Conservation (phyloP, 1,139 yeast species). For the Yamadazyma atmosphaerica region DNA sequence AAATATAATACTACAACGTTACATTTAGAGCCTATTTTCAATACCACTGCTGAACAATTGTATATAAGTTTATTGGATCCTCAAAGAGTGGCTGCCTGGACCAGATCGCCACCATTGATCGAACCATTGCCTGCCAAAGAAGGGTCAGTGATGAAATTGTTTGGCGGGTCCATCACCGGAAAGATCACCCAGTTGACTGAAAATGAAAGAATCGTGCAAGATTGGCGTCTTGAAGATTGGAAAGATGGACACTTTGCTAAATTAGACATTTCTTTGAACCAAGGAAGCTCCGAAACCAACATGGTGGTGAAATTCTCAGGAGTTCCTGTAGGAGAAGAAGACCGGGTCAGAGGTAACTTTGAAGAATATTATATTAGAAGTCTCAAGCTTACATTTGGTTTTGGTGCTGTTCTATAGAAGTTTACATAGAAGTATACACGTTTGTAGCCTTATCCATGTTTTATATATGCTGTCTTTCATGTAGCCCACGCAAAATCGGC, state of each 20-base stretch:
- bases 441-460: too few relatives aligned
- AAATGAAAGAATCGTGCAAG: slow-evolving; percentile 61
- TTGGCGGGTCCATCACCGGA: slow-evolving; percentile 89
- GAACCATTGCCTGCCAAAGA: slow-evolving; percentile 50
- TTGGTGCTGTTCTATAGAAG: slow-evolving; percentile 71
- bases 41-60: slow-evolving; percentile 83
- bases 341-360: slow-evolving; percentile 78
- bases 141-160: slow-evolving; percentile 67
- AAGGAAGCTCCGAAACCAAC: slow-evolving; percentile 80
- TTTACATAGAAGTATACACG: not conserved
- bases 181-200: slow-evolving; percentile 59
- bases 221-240: slow-evolving; percentile 93
- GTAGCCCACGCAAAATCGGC: not conserved
- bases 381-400: slow-evolving; percentile 89
- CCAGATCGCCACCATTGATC: slow-evolving; percentile 72
- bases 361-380: slow-evolving; percentile 86
- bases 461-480: too few relatives aligned
- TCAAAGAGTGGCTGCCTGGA: slow-evolving; percentile 83
- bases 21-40: slow-evolving; percentile 76
- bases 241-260: slow-evolving; percentile 76
- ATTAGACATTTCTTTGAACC: slow-evolving; percentile 63
- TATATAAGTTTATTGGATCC: slow-evolving; percentile 75
- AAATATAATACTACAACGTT: slow-evolving; percentile 78
- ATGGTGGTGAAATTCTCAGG: slow-evolving; percentile 81
- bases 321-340: slow-evolving; percentile 98